Percentiles rank a stretch among this genome's conserved stretches.
Evolutionary conservation across 75 land plant species (phyloP).

Genomic region (Isoetes taiwanensis): DNA sequence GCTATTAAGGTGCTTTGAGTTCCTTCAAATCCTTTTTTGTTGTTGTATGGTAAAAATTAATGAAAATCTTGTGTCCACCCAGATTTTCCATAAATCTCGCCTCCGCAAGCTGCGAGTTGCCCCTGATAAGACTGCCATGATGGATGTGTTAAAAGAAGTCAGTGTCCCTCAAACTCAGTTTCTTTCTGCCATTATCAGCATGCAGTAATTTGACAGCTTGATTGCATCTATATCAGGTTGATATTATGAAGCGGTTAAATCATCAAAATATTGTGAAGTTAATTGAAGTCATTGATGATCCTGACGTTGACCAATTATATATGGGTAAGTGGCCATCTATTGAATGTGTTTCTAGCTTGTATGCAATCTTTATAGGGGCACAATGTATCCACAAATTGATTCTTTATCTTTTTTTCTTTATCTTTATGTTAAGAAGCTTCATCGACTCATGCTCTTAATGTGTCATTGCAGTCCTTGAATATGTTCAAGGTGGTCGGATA

Average conservation of each 20-base stretch:
- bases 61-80: background rate
- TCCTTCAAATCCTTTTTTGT: background rate
- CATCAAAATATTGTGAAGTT: conserved; percentile 1
- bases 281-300: conserved; percentile 6
- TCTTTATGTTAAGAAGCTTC: background rate
- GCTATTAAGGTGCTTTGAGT: background rate
- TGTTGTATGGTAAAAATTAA: too few species aligned
- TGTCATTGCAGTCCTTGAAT: background rate
- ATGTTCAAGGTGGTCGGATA: background rate
- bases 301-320: background rate
- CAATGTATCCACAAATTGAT: too few species aligned
- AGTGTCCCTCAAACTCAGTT: too few species aligned
- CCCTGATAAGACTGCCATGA: background rate
- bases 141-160: conserved; percentile 1
- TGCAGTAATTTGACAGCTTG: too few species aligned
- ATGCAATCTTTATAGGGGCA: too few species aligned
- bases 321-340: too few species aligned
- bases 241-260: background rate
- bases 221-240: conserved; percentile 1
- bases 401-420: background rate
- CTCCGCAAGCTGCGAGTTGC: background rate
- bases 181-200: too few species aligned
- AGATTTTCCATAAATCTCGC: conserved; percentile 1
- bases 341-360: too few species aligned
- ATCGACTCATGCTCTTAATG: too few species aligned